Evolutionary conservation across 2,329 filamentous ascomycete species (phyloP).

Genomic region (Colletotrichum tropicicola): DNA sequence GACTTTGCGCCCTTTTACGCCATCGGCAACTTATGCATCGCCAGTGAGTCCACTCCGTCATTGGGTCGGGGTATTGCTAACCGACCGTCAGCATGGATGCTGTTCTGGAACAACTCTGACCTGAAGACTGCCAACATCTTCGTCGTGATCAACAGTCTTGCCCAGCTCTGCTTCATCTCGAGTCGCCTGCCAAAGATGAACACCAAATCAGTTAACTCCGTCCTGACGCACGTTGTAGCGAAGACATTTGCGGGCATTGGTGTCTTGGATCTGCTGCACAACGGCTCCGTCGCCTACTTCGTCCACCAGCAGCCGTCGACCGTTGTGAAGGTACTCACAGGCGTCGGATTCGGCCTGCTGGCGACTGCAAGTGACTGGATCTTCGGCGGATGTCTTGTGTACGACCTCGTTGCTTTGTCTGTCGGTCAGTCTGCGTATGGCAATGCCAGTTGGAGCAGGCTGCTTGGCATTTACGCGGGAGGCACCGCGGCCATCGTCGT

Average conservation of each 20-base stretch:
- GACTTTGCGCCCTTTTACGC: conserved; percentile 64
- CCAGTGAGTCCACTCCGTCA: conserved; percentile 48
- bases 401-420: conserved; percentile 63
- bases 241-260: conserved; percentile 70
- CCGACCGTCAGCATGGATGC: conserved; percentile 59
- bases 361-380: conserved; percentile 66
- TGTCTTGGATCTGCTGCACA: conserved; percentile 67
- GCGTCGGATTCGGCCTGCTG: conserved; percentile 58
- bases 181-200: conserved; percentile 58
- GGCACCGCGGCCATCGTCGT: conserved; percentile 62
- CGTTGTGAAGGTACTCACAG: conserved; percentile 60
- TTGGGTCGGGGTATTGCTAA: background rate
- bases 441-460: conserved; percentile 55
- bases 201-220: conserved; percentile 54
- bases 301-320: conserved; percentile 54
- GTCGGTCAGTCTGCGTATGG: conserved; percentile 59
- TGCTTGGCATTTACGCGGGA: conserved; percentile 60
- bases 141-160: conserved; percentile 62
- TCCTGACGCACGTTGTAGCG: conserved; percentile 65
- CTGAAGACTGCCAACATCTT: conserved; percentile 63
- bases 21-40: conserved; percentile 67
- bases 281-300: conserved; percentile 64
- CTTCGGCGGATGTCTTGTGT: conserved; percentile 66
- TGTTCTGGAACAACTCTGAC: conserved; percentile 65
- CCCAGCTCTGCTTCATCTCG: conserved; percentile 63